A percentile compares a stretch with the other conserved stretches of the same genome.
These are phyloP conservation scores for Suillus placidus DNA, from an alignment of 768 basidiomycete species.

Conservation along the genomic window DNA sequence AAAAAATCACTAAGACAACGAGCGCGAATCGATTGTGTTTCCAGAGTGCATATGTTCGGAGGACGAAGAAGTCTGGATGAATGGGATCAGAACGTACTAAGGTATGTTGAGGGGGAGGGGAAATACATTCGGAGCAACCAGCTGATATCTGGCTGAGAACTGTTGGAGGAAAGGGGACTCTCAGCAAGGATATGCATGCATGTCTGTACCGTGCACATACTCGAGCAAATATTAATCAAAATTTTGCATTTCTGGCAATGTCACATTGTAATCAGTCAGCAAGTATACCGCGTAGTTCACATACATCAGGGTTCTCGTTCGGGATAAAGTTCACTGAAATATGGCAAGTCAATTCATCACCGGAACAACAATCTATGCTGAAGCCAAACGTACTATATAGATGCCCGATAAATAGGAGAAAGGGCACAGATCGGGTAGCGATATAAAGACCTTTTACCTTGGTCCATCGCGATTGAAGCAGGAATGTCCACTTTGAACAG, in stretches of 20 bases:
- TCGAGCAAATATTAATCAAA: not conserved
- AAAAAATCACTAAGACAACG: no score
- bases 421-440: not conserved
- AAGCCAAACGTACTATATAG: not conserved
- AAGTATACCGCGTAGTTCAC: not conserved
- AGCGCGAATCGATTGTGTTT: not conserved
- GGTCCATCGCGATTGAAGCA: constrained; percentile 8
- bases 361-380: not conserved
- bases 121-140: not conserved
- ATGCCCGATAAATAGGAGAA: not conserved
- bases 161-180: not conserved
- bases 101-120: no score
- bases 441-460: not conserved
- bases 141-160: not conserved
- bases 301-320: not conserved
- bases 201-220: not conserved
- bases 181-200: not conserved
- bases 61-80: not conserved
- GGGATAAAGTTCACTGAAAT: not conserved
- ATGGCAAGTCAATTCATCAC: not conserved
- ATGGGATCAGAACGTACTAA: not conserved
- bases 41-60: constrained; percentile 4
- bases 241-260: not conserved
- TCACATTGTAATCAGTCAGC: no score
- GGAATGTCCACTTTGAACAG: constrained; percentile 3